A percentile compares a stretch with the other conserved stretches of the same genome.
Evolutionary conservation across 163 green algal genomes (phyloP).

Genomic region (Chloroidium sp.): DNA sequence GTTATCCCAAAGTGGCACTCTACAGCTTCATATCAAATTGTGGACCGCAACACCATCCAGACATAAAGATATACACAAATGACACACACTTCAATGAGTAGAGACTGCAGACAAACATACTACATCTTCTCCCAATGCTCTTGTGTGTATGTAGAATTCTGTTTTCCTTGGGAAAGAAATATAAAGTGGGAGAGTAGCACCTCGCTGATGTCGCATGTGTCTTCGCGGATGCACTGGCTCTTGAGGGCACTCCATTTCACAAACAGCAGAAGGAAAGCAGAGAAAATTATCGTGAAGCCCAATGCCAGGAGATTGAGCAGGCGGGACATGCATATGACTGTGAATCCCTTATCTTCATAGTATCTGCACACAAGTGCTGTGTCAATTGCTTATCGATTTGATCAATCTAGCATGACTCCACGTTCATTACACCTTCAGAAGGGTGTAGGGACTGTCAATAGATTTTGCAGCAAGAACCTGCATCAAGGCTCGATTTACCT

Average conservation of each 20-base stretch:
- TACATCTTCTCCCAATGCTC: too few species aligned
- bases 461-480: neutral
- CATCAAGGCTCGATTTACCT: slow-evolving; percentile 26
- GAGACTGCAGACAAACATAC: too few species aligned
- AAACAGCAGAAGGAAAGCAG: slow-evolving; percentile 70
- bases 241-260: slow-evolving; percentile 70
- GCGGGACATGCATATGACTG: slow-evolving; percentile 46
- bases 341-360: slow-evolving; percentile 77
- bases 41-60: too few species aligned
- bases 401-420: neutral
- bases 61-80: too few species aligned
- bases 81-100: too few species aligned
- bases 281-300: slow-evolving; percentile 76
- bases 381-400: neutral
- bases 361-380: slow-evolving; percentile 48
- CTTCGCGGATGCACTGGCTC: slow-evolving; percentile 40
- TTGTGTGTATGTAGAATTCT: too few species aligned
- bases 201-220: slow-evolving; percentile 53
- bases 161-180: too few species aligned
- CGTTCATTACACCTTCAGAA: neutral
- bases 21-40: too few species aligned
- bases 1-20: too few species aligned
- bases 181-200: slow-evolving; percentile 12
- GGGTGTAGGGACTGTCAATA: neutral
- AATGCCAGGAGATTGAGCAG: slow-evolving; percentile 84